phyloP scores from a whole-genome alignment of 2,329 filamentous ascomycete species.

The Xylariaceae sp. region DNA sequence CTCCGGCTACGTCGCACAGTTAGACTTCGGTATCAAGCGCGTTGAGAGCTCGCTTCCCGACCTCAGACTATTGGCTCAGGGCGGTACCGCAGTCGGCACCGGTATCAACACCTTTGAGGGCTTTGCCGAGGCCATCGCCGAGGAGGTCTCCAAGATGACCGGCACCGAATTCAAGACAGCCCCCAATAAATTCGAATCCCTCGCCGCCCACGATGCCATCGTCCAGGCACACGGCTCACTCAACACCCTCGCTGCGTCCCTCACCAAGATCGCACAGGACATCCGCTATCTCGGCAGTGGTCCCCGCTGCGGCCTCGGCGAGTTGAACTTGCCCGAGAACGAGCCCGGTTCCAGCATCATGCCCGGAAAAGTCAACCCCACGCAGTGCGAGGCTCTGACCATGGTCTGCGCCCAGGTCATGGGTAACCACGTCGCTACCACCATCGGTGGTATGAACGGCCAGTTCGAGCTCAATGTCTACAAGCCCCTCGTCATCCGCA shows the following conservation, averaged over 20 bases:
- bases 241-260: conserved; percentile 85
- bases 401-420: conserved; percentile 98
- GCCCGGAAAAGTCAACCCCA: conserved; percentile 99
- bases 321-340: conserved; percentile 92
- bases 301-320: conserved; percentile 90
- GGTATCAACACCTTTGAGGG: conserved; percentile 97
- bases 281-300: conserved; percentile 95
- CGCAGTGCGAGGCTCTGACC: conserved; percentile 94
- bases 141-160: conserved; percentile 88
- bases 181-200: conserved; percentile 97
- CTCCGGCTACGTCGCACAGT: conserved; percentile 92
- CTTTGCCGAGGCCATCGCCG: conserved; percentile 89
- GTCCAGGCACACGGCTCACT: conserved; percentile 91
- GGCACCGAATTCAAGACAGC: conserved; percentile 92
- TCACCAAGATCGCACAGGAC: conserved; percentile 98
- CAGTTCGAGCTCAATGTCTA: conserved; percentile 99
- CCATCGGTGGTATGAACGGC: conserved; percentile 92
- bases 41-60: conserved; percentile 79
- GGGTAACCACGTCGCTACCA: conserved; percentile 91
- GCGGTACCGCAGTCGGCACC: conserved; percentile 93
- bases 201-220: conserved; percentile 92
- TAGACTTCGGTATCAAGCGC: conserved; percentile 85
- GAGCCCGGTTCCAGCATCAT: conserved; percentile 98
- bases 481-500: conserved; percentile 94
- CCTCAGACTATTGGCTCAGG: conserved; percentile 83